Percentiles rank a stretch among this genome's conserved stretches.
Evolutionary conservation across 768 basidiomycete species (phyloP).

Genomic region (Melanogaster broomeanus): DNA sequence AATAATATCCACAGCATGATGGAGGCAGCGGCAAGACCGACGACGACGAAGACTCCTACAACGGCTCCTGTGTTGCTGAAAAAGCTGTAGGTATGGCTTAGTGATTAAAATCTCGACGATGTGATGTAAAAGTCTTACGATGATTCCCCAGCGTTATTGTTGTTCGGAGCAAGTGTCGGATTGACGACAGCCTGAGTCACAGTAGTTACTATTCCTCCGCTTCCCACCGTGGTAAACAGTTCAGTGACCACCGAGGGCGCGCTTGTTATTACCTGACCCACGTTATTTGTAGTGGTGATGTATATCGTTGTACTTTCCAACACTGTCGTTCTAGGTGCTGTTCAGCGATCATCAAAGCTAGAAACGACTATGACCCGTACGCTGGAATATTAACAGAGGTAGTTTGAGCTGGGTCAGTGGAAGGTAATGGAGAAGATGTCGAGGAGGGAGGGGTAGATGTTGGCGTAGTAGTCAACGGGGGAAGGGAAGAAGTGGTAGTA

Average conservation of each 20-base stretch:
- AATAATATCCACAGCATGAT: slow-evolving; percentile 73
- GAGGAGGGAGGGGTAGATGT: slow-evolving; percentile 13
- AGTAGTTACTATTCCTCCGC: slow-evolving; percentile 53
- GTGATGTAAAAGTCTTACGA: slow-evolving; percentile 45
- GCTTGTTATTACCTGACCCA: slow-evolving; percentile 48
- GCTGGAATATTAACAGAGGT: slow-evolving; percentile 16
- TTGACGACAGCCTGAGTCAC: slow-evolving; percentile 68
- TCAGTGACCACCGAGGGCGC: slow-evolving; percentile 62
- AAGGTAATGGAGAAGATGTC: slow-evolving; percentile 5
- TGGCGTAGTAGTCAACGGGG: slow-evolving; percentile 15
- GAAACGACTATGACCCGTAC: slow-evolving; percentile 24
- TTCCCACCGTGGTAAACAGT: slow-evolving; percentile 53
- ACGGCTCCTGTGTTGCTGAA: slow-evolving; percentile 90
- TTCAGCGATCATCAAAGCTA: slow-evolving; percentile 9
- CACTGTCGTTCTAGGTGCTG: slow-evolving; percentile 47
- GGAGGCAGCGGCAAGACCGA: slow-evolving; percentile 75
- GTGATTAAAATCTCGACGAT: not conserved
- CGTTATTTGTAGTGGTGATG: slow-evolving; percentile 59
- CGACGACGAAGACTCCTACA: slow-evolving; percentile 86
- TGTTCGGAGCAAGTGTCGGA: slow-evolving; percentile 64
- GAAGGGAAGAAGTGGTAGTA: slow-evolving; percentile 13
- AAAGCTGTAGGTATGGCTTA: slow-evolving; percentile 54
- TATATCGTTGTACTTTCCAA: slow-evolving; percentile 51
- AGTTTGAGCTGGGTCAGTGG: slow-evolving; percentile 9
- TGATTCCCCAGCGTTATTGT: slow-evolving; percentile 39